A percentile compares a stretch with the other conserved stretches of the same genome.
Conservation (phyloP, 495 filamentous ascomycete genomes). For the Xylaria grammica region DNA sequence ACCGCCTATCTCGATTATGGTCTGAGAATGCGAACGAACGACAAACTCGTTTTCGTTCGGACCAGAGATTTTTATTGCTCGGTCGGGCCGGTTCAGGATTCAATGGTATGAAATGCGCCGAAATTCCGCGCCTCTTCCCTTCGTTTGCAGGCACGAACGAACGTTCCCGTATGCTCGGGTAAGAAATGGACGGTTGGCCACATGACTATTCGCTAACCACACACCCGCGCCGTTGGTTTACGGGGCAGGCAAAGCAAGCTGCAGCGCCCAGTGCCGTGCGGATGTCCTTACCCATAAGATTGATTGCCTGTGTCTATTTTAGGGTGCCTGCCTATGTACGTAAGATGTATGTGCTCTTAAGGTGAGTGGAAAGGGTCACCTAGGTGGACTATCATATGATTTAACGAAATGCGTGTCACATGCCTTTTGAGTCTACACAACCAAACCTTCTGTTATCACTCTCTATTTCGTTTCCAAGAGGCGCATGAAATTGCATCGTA, state of each 20-base stretch:
- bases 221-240: conserved; percentile 3
- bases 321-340: neutral
- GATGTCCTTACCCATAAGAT: conserved; percentile 17
- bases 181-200: neutral
- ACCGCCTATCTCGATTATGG: conserved; percentile 1
- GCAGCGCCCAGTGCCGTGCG: conserved; percentile 13
- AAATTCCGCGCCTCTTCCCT: conserved; percentile 2
- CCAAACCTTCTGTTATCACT: neutral
- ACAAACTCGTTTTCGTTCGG: conserved; percentile 3
- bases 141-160: too few species aligned
- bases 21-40: neutral
- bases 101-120: neutral
- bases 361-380: conserved; percentile 17
- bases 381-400: neutral
- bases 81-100: conserved; percentile 10
- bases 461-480: neutral
- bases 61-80: conserved; percentile 5
- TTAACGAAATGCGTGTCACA: neutral
- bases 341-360: neutral
- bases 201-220: conserved; percentile 8
- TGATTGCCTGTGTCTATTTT: conserved; percentile 16
- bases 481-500: neutral
- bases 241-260: neutral
- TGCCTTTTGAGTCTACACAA: neutral
- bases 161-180: too few species aligned